Base-by-base conservation (phyloP, 2,329 filamentous ascomycete species). In the Fusarium marasasianum region DNA sequence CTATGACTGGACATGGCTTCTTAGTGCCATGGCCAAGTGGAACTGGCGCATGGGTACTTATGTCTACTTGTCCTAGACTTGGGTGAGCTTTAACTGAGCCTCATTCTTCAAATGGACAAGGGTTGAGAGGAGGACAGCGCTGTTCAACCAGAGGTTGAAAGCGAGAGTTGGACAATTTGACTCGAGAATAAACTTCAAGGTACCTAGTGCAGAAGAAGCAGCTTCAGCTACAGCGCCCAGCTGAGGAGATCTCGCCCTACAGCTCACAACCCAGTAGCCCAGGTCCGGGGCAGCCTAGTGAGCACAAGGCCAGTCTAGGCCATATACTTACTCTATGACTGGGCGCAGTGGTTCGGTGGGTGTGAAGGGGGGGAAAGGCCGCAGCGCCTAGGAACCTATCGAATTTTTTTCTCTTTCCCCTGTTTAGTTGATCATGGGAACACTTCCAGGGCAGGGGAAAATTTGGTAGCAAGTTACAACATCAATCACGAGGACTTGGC, bases 401-500 rank as follows among this genome's bases (percentile, higher is more conserved):
- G 43, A 69, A 38, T 61, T 69, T 74, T 72, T 73, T 58, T 45
- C 37, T 55, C 40, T 35, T 26, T 47, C 65, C 66, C 66, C 67
- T 69, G 66, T 65, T 69, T 44, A 65, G 67, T 62, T 75, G 72
- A 74, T 74, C 72, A 75, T 74, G 72, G 72, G 72, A 72, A 62
- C 72, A 75, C 33, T 31, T 64, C 63, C 65, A 60, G 53, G 45
- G 45, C 48, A 74, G 56, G 54, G 53, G 33, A 66, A 59, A 67
- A 56, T 71, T 67, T 74, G 48, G 62, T 53, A 65, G 53, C 55
- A 63, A 75, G 57, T 59, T 73, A 64, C 72, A 53, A 73, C 69
- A 71, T 73, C 69, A 73, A 75, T 75, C 69, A 75, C 61, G 31
- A 75, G 51, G 55, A 65, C 67, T 75, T 75, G 72, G 73, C 73